Evolutionary conservation across 2,329 filamentous ascomycete genomes (phyloP), one percentile per base, ranked within the genome.

Genomic region (Alternaria hordeiaustralica): DNA sequence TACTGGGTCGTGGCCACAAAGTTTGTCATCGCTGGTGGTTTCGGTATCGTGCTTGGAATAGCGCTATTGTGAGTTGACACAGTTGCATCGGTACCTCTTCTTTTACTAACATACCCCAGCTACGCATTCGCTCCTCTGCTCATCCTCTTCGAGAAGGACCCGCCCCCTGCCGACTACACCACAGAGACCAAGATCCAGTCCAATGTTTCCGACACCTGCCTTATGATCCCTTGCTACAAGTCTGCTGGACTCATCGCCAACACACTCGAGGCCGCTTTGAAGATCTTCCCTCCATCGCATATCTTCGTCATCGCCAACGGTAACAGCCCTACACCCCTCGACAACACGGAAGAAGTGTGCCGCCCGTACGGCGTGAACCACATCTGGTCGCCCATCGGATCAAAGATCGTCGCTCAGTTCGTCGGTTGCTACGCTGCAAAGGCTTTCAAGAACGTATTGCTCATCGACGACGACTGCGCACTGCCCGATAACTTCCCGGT

Each of bases 11-110:
- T 61, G 20, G 30, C 55, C 33, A 76, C 78, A 30, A 82, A 82
- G 47, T 81, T 82, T 36, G 76, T 80, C 18, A 58, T 84, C 36
- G 66, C 74, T 18, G 81, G 81, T 21, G 81, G 81, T 1, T 83
- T 79, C 66, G 75, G 78, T n/a, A 82, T 84, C 59, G 75, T 76
- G 13, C 74, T 83, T 30, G 62, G 62, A 21, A 55, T 64, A 23
- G 62, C 62, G 11, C 45, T 61, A 45, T 64, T 64, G 62, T 64
- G 44, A 62, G 62, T 64, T 50, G 75, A 74, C 2, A 66, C 82
- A n/a, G 76, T 77, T 5, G 61, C 77, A 15, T 73, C 81, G 77
- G 71, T 73, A 72, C 45, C 54, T 26, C 10, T 68, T 73, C 20
- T 21, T 30, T 15, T 2, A 51, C 46, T 56, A 51, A 56, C 18